Base-by-base conservation (phyloP, 106 monocot species). In the Hemerocallis citrina region DNA sequence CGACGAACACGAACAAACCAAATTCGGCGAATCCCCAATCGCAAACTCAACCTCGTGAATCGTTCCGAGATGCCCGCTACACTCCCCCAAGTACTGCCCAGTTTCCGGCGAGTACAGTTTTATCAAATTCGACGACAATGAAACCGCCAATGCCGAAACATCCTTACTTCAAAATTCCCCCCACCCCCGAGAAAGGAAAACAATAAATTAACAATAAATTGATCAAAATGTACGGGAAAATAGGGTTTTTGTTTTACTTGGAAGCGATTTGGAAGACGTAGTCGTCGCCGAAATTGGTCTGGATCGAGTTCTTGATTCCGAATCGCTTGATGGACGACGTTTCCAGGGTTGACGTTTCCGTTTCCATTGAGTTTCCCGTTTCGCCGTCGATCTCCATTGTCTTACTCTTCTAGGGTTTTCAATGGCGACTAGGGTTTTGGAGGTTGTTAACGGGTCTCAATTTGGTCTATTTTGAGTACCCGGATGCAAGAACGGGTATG, bases 201-300 rank as follows among this genome's bases (percentile, higher is more conserved):
- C 7, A 58, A 58, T 30, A 32, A 6, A 6, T 11, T 58, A 10
- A 58, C 20, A 19, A 58, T 37, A 34, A 37, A 58, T n/a, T 9
- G 7, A 37, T 36, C 15, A 36, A 37, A 36, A 3, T 37, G 36
- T 11, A 21, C 10, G 5, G 7, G 28, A 22, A 36, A 58, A 36
- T 37, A 4, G 12, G 37, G 12, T 36, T 19, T 20, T 10, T 1
- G 58, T 3, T 5, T 36, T 82, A 94, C 93, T 85, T 85, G 44
- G 94, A 77, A 30, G 86, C 89, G 22, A 95, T 83, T 70, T 89
- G 95, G 71, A 96, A 96, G 67, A 96, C 67, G 68, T 96, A 96
- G 20, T 96, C 90, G 39, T 96, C 90, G 31, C 84, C 90, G 63
- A 96, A 90, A 62, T 79, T 96, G 67, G 90, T 96, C 51, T 87